These are phyloP conservation scores for Silene uniflora DNA, from an alignment of 148 eudicot genomes.

Conservation along the genomic window DNA sequence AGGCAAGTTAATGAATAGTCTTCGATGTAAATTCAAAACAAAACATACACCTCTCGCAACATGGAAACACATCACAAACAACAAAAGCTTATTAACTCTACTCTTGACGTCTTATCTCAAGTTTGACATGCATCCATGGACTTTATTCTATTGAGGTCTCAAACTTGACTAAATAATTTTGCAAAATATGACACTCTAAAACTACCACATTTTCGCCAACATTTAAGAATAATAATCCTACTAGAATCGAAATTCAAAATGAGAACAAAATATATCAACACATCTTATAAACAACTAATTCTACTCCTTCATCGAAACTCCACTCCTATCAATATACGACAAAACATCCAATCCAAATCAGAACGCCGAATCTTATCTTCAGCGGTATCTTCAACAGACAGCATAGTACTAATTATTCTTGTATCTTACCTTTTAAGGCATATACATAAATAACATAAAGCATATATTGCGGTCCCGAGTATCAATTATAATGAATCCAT, in stretches of 20 bases:
- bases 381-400: background rate
- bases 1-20: background rate
- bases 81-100: no score
- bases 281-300: background rate
- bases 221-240: background rate
- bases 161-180: background rate
- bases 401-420: background rate
- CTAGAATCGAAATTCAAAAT: no score
- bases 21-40: background rate
- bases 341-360: background rate
- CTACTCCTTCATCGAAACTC: background rate
- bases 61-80: background rate
- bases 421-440: background rate
- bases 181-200: background rate
- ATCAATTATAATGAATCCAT: background rate
- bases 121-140: background rate
- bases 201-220: background rate
- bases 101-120: background rate
- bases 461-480: background rate
- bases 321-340: background rate
- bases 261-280: no score
- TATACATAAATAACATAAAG: background rate
- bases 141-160: background rate
- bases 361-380: background rate
- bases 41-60: background rate